These are phyloP conservation scores for Torulaspora pretoriensis DNA, from an alignment of 1,139 yeast genomes.

Conservation along the genomic window DNA sequence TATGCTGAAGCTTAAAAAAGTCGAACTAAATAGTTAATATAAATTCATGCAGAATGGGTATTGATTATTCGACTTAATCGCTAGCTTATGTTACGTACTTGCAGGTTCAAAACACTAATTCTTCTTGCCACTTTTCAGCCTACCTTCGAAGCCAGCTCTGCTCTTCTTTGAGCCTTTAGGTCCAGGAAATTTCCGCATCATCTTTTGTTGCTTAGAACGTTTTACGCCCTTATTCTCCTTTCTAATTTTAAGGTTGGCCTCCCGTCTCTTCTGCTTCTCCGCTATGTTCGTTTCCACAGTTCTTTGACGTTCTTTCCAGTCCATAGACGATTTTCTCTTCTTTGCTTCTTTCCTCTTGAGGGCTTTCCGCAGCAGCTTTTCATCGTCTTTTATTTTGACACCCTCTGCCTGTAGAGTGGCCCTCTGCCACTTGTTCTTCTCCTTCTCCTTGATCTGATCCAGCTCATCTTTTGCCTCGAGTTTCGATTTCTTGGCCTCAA, in stretches of 20 bases:
- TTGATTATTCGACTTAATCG: neutral
- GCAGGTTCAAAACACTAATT: slow-evolving; percentile 12
- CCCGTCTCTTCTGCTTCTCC: slow-evolving; percentile 78
- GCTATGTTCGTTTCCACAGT: slow-evolving; percentile 70
- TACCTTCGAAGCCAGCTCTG: slow-evolving; percentile 48
- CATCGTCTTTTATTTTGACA: slow-evolving; percentile 82
- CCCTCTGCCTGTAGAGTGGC: slow-evolving; percentile 90
- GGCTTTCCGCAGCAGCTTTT: slow-evolving; percentile 78
- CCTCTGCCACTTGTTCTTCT: slow-evolving; percentile 79
- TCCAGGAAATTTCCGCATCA: slow-evolving; percentile 63
- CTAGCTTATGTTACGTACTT: slow-evolving; percentile 1
- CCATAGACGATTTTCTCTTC: slow-evolving; percentile 75
- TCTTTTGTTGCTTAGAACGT: slow-evolving; percentile 62
- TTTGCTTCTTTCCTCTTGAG: slow-evolving; percentile 74
- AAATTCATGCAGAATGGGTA: neutral
- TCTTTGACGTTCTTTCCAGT: slow-evolving; percentile 84
- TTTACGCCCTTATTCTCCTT: slow-evolving; percentile 74
- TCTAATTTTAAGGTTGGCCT: slow-evolving; percentile 79
- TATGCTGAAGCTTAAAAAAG: neutral
- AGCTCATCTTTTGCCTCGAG: slow-evolving; percentile 58
- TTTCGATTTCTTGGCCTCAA: slow-evolving; percentile 70
- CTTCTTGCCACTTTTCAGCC: slow-evolving; percentile 34
- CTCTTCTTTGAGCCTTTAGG: slow-evolving; percentile 33
- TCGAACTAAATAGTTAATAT: neutral
- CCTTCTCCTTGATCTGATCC: slow-evolving; percentile 55